Base-by-base conservation (phyloP, 768 basidiomycete species). In the Sarcodon sp. region DNA sequence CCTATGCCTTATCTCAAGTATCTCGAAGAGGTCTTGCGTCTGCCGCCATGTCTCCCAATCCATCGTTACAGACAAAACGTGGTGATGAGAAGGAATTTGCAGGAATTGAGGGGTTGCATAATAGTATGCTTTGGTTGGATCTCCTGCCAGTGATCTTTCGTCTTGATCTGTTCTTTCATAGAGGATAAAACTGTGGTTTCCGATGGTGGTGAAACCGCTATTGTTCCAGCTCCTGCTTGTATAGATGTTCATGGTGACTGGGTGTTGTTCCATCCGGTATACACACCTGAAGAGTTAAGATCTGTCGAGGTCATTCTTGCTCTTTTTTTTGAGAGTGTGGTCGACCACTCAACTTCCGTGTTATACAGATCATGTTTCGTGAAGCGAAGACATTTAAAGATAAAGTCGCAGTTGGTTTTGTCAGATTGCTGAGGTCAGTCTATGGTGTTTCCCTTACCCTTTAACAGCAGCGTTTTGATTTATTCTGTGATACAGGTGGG, bases 211-310 rank as follows among this genome's bases (percentile, higher is more conserved):
- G 7, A 9, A 41, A 4, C 6, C 15, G 39, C 8, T 16, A 11
- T 15, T 13, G 13, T 27, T 8, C 39, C 16, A 41, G 8, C 39
- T 41, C 13, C 11, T 41, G 72, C 69, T 36, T 1, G 15, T 44
- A 16, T 16, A 33, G 37, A 50, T 10, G 35, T 62, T 36, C 58
- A 52, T 6, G 87, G 87, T 2, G 86, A 87, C 56, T 96, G 91
- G 89, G 89, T 94, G 9, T 66, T 96, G 1, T 89, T 91, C 60
- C 89, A 94, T 59, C 93, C 93, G 0, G 91, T 94, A 1, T 97
- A 97, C 61, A 77, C 85, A 6, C 61, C 67, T 13, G 77, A 77
- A 35, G 88, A 90, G 58, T 60, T 89, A 45, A 78, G 67, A 53
- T 74, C 85, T 11, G 87, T 88, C 12, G 68, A 85, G 63, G 87